A percentile compares a stretch with the other conserved stretches of the same genome.
phyloP scores from a whole-genome alignment of 2,329 filamentous ascomycete genomes.

The Paecilomyces sp. region DNA sequence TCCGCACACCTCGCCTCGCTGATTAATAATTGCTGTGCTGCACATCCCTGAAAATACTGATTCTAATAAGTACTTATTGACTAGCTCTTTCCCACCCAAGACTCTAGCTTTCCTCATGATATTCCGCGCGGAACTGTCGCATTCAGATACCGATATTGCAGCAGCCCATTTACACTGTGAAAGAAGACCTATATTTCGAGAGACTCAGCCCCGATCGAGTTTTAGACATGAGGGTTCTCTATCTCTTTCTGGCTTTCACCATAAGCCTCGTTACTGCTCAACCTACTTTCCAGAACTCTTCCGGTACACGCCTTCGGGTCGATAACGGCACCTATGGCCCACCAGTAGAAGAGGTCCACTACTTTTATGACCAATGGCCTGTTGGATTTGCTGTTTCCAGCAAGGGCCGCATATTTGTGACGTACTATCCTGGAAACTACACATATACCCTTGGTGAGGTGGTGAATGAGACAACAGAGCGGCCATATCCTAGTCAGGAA shows the following conservation, averaged over 20 bases:
- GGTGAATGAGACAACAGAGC: conserved; percentile 41
- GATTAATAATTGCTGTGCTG: neutral
- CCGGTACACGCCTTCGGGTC: conserved; percentile 22
- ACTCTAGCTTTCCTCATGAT: neutral
- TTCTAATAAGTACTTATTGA: neutral
- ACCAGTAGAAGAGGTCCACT: conserved; percentile 42
- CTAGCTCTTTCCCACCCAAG: neutral
- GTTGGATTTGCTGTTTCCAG: conserved; percentile 39
- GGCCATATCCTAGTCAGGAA: conserved; percentile 36
- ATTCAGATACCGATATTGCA: no score
- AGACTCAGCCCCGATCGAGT: no score
- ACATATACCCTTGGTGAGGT: conserved; percentile 43
- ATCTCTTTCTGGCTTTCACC: neutral
- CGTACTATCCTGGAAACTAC: conserved; percentile 41
- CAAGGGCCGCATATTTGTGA: conserved; percentile 37
- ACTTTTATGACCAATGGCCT: conserved; percentile 42
- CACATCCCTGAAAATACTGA: neutral
- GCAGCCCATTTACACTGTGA: no score
- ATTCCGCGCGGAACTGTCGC: neutral
- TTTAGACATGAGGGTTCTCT: neutral
- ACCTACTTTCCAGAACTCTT: neutral
- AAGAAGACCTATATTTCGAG: no score
- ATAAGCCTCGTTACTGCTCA: neutral
- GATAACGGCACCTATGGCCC: conserved; percentile 45
- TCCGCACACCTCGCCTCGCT: neutral